Base-by-base conservation (phyloP, 495 filamentous ascomycete species). In the Daldinia bambusicola region DNA sequence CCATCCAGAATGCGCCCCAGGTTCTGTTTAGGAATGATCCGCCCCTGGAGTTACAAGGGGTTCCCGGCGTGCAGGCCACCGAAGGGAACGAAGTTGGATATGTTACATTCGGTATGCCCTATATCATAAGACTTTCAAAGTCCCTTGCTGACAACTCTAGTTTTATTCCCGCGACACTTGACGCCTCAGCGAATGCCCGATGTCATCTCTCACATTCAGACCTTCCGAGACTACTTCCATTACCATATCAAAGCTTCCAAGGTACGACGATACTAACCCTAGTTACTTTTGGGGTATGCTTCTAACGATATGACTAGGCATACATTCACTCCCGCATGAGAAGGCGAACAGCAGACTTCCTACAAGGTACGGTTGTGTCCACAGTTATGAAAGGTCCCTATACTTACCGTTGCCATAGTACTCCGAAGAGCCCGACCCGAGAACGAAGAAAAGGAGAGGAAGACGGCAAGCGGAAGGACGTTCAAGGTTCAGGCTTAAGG, bases 221-320 rank as follows among this genome's bases (percentile, higher is more conserved):
- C 95, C 16, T 99, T 99, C 92, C 92, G 95, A 65, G 96, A 98
- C 75, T 98, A 99, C 80, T 99, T 99, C 86, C 95, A 99, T 79
- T 99, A 99, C 79, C 95, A 99, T 81, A 99, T 99, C 84, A 99
- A 99, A 82, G 95, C 95, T 31, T 97, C 95, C 52, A 98, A 97
- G 84, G 90, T 91, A 78, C 62, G 82, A 32, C 12, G 20, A 22
- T 53, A 22, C 41, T 14, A 26, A 32, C 30, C 9, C 2, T 26
- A 13, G 41, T 38, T 61, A 13, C 26, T 59, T 4, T 51, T 37
- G 36, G 16, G 18, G 7, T 45, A 20, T 60, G 31, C 41, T 74
- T 34, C 41, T 74, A 45, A 75, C 66, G 41, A 55, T n/a, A 50
- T 41, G 61, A 10, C 18, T 64, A 93, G 89, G 95, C 96, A 50